Base-by-base conservation (phyloP, 2,329 filamentous ascomycete species). In the Ramichloridium luteum region DNA sequence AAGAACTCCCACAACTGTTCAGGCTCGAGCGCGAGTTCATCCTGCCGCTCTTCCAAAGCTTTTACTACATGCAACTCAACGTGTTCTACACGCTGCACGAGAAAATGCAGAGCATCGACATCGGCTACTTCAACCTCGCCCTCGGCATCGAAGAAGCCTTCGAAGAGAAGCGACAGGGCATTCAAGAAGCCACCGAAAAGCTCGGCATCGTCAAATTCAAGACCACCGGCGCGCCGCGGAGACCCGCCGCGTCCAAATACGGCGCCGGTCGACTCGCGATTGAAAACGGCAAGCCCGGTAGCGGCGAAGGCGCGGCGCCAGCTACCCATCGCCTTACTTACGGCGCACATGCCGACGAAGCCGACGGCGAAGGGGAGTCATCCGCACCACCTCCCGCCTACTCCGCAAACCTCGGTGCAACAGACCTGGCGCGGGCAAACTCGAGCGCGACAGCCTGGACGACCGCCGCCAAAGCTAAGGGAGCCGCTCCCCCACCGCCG, bases 11-110 rank as follows among this genome's bases (percentile, higher is more conserved):
- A 16, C 84, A 85, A 58, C 72, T 98, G 8, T 98, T 98, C 59
- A 58, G 65, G 5, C 73, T 98, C 12, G 90, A 98, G 58, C 74
- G 78, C 42, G 80, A 96, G 57, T 96, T 98, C 57, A 98, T 98
- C 57, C 78, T 83, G 46, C 90, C 90, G 3, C 73, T 98, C 5
- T 98, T 98, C 68, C 90, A 96, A 57, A 93, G 83, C 6, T 98
- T 98, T 64, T 98, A 98, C 63, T 98, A 96, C 67, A 98, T 98
- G 90, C 90, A 98, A 60, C 73, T 98, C 44, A 98, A 98, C 59
- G 83, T 98, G 44, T 98, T 96, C 59, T 98, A 98, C 61, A 98
- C 90, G 1, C 68, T 98, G 32, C 90, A 98, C 57, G 88, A 96
- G 60, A 84, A 79, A 61, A 98, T 98, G 90, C 90, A 98, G 62